These are phyloP conservation scores for Fraxinus paxiana DNA, from an alignment of 305 asterid species.

Conservation along the genomic window DNA sequence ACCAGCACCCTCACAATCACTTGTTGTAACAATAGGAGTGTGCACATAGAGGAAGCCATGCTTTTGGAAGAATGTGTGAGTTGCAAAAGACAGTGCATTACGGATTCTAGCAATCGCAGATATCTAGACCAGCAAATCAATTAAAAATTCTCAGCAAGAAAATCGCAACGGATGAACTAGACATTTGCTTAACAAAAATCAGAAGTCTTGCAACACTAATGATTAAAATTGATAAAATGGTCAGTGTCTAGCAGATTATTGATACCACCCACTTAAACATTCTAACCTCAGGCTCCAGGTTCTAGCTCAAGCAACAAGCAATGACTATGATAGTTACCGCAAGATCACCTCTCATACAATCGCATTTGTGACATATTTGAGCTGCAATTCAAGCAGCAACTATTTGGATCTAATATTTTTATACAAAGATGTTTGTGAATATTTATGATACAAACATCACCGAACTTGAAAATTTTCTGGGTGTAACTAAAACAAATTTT, in stretches of 20 bases:
- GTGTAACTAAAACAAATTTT: background rate
- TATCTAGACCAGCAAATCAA: conserved; percentile 41
- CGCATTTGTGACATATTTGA: background rate
- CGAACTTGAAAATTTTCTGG: background rate
- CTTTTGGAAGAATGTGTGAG: conserved; percentile 93
- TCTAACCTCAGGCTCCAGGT: background rate
- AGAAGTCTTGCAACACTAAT: background rate
- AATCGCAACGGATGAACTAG: conserved; percentile 3
- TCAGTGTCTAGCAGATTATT: background rate
- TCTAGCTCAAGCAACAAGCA: background rate
- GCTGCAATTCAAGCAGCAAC: background rate
- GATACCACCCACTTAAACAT: background rate
- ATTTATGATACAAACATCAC: background rate
- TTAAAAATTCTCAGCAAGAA: background rate
- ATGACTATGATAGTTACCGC: background rate
- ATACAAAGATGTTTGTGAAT: background rate
- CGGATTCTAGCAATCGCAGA: conserved; percentile 87
- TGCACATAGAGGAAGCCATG: conserved; percentile 84
- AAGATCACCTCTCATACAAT: background rate
- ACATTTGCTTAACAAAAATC: background rate
- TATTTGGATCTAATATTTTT: background rate
- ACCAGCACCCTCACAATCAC: conserved; percentile 99
- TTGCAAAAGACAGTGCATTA: conserved; percentile 82
- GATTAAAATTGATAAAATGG: background rate
- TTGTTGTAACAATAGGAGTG: conserved; percentile 89